Conservation (phyloP, 805 yeast species). For the Myxozyma udenii region DNA sequence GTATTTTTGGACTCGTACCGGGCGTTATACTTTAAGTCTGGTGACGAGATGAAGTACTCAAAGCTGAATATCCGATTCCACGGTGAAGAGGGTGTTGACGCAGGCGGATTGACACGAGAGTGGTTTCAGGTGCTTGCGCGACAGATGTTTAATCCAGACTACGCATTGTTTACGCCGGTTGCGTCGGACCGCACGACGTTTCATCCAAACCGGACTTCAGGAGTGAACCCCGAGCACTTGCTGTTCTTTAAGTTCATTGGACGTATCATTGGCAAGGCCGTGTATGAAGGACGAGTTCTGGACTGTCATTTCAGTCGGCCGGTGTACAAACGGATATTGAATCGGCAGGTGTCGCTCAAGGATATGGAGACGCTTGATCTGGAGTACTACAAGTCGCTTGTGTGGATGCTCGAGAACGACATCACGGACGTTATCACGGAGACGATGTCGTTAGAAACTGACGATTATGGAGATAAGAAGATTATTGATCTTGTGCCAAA, state of each 20-base stretch:
- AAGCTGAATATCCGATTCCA: conserved; percentile 77
- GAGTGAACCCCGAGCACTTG: conserved; percentile 88
- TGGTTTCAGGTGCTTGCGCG: conserved; percentile 94
- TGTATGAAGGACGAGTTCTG: conserved; percentile 75
- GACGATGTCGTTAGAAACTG: conserved; percentile 88
- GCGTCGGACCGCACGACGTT: conserved; percentile 89
- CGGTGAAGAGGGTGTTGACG: conserved; percentile 96
- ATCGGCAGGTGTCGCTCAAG: conserved; percentile 74
- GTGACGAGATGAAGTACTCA: conserved; percentile 67
- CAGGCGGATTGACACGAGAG: conserved; percentile 96
- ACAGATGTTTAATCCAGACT: conserved; percentile 94
- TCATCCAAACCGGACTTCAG: conserved; percentile 91
- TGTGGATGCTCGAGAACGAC: conserved; percentile 96
- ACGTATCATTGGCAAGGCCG: conserved; percentile 88
- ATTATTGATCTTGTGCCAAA: conserved; percentile 74
- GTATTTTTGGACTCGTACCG: conserved; percentile 90
- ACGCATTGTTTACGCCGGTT: conserved; percentile 86
- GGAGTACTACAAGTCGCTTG: conserved; percentile 84
- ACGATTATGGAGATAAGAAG: conserved; percentile 88
- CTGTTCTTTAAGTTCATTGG: conserved; percentile 95
- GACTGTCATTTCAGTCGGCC: conserved; percentile 96
- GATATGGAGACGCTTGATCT: conserved; percentile 93
- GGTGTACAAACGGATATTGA: conserved; percentile 82
- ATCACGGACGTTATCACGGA: conserved; percentile 94
- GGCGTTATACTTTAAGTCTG: conserved; percentile 71